Percentiles rank a stretch among this genome's conserved stretches.
These are phyloP conservation scores for Saccharum officinarum DNA, from an alignment of 176 grass and related monocot species.

Conservation along the genomic window DNA sequence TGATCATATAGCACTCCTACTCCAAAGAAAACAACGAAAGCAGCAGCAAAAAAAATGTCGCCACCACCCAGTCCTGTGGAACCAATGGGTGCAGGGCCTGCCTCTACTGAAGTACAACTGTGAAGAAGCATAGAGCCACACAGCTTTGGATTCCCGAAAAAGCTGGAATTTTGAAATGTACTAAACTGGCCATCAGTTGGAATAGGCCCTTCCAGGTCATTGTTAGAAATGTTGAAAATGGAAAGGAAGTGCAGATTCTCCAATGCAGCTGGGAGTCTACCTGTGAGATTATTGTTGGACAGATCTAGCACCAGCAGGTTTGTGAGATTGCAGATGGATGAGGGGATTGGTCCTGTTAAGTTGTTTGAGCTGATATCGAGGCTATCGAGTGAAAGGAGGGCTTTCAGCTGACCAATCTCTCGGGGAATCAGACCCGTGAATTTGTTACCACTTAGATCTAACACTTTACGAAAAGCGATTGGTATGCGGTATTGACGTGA, in stretches of 20 bases:
- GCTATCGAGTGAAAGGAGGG: not conserved
- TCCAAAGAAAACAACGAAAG: conserved; percentile 23
- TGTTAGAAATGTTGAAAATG: conserved; percentile 31
- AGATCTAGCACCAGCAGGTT: conserved; percentile 35
- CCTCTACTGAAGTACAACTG: too few relatives aligned
- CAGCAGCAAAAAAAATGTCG: not conserved
- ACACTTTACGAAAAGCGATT: not conserved
- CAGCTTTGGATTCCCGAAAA: conserved; percentile 32
- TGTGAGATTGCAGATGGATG: conserved; percentile 22
- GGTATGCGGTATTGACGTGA: not conserved
- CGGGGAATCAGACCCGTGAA: not conserved
- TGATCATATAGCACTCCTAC: conserved; percentile 3
- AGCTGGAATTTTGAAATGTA: conserved; percentile 39
- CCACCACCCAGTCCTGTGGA: not conserved
- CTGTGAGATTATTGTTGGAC: conserved; percentile 28
- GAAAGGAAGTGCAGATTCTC: conserved; percentile 25
- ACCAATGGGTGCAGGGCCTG: too few relatives aligned
- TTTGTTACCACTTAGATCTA: not conserved
- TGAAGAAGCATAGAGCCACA: conserved; percentile 14
- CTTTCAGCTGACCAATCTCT: conserved; percentile 21
- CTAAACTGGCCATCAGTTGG: conserved; percentile 21
- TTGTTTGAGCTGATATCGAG: conserved; percentile 40
- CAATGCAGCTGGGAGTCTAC: not conserved
- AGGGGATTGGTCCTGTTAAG: conserved; percentile 7
- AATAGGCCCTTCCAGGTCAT: conserved; percentile 32